Evolutionary conservation across 164 flowering plant genomes (phyloP).

Genomic region (Paratinospora sagittata): DNA sequence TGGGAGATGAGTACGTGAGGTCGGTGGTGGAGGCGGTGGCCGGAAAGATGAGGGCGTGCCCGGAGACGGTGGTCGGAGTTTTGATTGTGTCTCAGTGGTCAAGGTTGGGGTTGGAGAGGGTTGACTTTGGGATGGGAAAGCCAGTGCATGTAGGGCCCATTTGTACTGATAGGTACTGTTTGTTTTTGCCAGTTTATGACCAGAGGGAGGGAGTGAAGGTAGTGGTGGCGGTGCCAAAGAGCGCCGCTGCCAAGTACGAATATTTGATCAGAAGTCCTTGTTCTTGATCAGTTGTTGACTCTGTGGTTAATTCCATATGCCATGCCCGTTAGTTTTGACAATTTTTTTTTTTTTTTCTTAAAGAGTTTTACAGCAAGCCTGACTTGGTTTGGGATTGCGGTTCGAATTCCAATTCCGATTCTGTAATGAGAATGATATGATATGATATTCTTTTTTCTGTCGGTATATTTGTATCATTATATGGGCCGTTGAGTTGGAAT

Average conservation of each 20-base stretch:
- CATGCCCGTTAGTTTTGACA: too few species aligned
- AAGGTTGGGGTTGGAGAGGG: slow-evolving; percentile 57
- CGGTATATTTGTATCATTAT: neutral
- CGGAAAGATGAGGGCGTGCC: slow-evolving; percentile 35
- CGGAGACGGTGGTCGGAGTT: slow-evolving; percentile 53
- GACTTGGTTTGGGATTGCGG: too few species aligned
- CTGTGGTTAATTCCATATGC: too few species aligned
- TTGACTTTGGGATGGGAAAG: slow-evolving; percentile 70
- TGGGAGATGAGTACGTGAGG: slow-evolving; percentile 42
- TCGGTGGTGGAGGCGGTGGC: slow-evolving; percentile 39
- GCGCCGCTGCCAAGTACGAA: slow-evolving; percentile 37
- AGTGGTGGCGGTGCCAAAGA: slow-evolving; percentile 55
- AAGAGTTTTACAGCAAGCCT: too few species aligned
- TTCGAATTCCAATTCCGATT: slow-evolving; percentile 1
- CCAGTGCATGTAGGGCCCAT: slow-evolving; percentile 55
- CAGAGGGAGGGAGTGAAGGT: slow-evolving; percentile 49
- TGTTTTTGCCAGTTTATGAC: slow-evolving; percentile 46
- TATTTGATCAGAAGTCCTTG: slow-evolving; percentile 23
- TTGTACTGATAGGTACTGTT: slow-evolving; percentile 47
- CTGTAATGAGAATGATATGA: neutral
- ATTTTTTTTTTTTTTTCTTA: too few species aligned
- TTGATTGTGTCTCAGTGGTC: slow-evolving; percentile 73
- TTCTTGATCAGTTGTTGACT: slow-evolving; percentile 5
- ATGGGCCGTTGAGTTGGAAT: neutral
- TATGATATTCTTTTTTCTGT: neutral